Evolutionary conservation across 2,329 filamentous ascomycete genomes (phyloP), one percentile per base, ranked within the genome.

Genomic region (Graphium sp.): DNA sequence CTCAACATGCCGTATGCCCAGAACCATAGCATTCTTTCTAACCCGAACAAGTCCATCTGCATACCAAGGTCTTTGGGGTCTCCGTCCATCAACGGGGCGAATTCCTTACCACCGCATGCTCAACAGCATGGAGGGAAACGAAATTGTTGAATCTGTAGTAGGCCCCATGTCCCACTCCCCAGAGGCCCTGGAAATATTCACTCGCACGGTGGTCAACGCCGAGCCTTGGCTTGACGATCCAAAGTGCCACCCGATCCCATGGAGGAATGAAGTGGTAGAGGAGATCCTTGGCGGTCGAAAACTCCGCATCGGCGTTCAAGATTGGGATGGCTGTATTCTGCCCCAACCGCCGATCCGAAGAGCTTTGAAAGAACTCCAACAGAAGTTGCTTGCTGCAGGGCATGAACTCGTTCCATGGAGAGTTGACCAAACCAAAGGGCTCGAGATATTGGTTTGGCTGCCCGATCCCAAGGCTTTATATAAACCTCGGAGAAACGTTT

Each of bases 221-320:
- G 37, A 53, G 1, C 52, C 58, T 0, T 64, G 58, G 57, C 36
- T 36, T 5, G 46, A 53, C 14, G 60, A 66, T 26, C 26, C 28
- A 10, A 35, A 35, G 24, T 21, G 30, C 4, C 21, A 32, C 12
- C 28, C 20, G 5, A 28, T 34, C 11, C 28, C 32, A 18, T 24
- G 24, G 26, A 24, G 29, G 8, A 11, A 15, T 10, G 39, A 35
- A 12, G 37, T 40, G n/a, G 45, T 47, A 31, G 41, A 45, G 7
- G 27, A 24, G 2, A 35, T 40, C 30, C 23, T 22, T 8, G 36
- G 35, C 2, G 33, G 32, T 0, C 31, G 19, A 11, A 37, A 32
- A 2, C 34, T 57, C n/a, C 55, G 52, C 30, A 49, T 62, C 5
- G 59, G 58, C 2, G 48, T 63, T 31, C 48, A 54, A 31, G 39